Base-by-base conservation (phyloP, 2,329 filamentous ascomycete genomes). In the Orbilia brochopaga region DNA sequence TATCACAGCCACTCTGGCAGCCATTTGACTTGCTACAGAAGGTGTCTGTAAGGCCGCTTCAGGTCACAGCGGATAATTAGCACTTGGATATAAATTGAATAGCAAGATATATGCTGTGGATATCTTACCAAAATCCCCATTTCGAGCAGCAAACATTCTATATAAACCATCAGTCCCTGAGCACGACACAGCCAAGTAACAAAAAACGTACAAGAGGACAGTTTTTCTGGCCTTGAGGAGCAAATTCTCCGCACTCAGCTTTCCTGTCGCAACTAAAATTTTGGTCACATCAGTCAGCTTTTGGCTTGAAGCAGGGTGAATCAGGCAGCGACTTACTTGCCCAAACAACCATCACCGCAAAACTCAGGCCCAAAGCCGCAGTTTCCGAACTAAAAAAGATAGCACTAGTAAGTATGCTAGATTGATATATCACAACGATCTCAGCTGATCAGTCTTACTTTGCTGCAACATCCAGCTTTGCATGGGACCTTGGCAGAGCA, bases 181-280 rank as follows among this genome's bases (percentile, higher is more conserved):
- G 11, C 7, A 13, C 13, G 23, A 2, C 11, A 11, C 21, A 10
- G 11, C 5, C 23, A 17, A 15, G 27, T 52, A 52, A 24, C 11
- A 7, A 17, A 60, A 17, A 74, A 53, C 74, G 65, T 27, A 73
- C 74, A 27, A 75, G 59, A 1, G 79, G 79, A 48, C 79, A 81
- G n/a, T 73, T 69, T 21, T 74, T 52, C 6, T 75, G 75, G 0
- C 76, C 58, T 0, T 64, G 17, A 0, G 66, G 72, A 1, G 78
- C 75, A 54, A 76, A 76, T 21, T 74, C 40, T 7, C 79, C 79
- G 55, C 79, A 80, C 50, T 79, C 78, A 1, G 79, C 76, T 15
- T 78, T 74, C 13, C 78, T 78, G 73, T 80, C 75, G 62, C 78
- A 80, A 62, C 79, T 79, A 44, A 51, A 66, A 74, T 74, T 76